Base-by-base conservation (phyloP, 129 eudicot species). In the Flaveria robusta region DNA sequence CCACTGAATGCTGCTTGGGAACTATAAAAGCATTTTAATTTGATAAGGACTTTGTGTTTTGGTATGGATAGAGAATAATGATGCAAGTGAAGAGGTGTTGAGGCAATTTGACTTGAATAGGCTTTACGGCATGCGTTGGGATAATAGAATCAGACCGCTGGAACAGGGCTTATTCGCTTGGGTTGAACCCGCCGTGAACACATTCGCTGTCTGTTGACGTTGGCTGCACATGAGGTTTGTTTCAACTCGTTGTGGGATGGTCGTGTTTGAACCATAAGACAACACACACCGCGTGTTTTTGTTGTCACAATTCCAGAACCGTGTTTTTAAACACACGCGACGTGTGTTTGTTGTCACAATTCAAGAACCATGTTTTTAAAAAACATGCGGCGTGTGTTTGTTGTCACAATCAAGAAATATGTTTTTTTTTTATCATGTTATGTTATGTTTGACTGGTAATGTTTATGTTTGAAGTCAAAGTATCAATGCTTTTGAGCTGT, bases 21-120 rank as follows among this genome's bases (percentile, higher is more conserved):
- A 60, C 45, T 59, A 9, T 5, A 37, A 20, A 34, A 49, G 3
- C 7, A 54, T 49, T 51, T 9, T 4, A 59, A 73, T 52, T 63
- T 76, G 54, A 15, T 39, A 5, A 12, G 24, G 4, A 12, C 4
- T 51, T 51, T 73, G 42, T 55, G 34, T 29, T 29, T 29, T 29
- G 34, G 34, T 3, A 29, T 29, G n/a, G 7, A 37, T 79, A 92
- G 98, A 93, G 67, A 76, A 82, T 59, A 73, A 62, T 54, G 96
- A 90, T 82, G 86, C 64, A n/a, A 86, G 67, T 2, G 95, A 88
- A 88, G 89, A 86, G 79, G 80, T 85, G 71, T 71, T 90, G 83
- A 86, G 96, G 88, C 96, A 93, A 63, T 93, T 93, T 34, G 98
- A 93, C 86, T 77, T 90, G 91, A 93, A 88, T 79, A 83, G 86